Evolutionary conservation across 1,284 basidiomycete genomes (phyloP), one percentile per base, ranked within the genome.

Genomic region (Ganoderma lingzhi): DNA sequence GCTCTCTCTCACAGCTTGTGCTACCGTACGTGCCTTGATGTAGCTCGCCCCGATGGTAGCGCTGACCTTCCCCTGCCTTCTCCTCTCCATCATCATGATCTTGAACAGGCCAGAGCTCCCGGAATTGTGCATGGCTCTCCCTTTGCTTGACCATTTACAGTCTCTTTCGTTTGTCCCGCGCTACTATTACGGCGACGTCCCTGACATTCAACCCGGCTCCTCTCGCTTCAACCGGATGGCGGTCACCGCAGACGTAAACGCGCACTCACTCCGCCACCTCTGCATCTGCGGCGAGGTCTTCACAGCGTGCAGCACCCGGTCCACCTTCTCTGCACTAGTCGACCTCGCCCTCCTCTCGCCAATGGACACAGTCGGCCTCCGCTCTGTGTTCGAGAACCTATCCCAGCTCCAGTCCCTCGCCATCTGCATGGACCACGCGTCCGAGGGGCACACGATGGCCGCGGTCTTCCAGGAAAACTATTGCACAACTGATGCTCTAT

Each of bases 391-490:
- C 45, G 62, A 63, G 19, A 32, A 37, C 14, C 48, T 45, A n/a
- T n/a, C 62, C 9, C 62, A 51, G 45, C 62, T 63, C 19, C 32
- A 44, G 6, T 63, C 62, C 10, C 32, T 63, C 32, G 14, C 45
- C 3, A 45, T 63, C 10, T 45, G 62, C 10, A 4, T 63, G 12
- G 62, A 39, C 4, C 30, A 45, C 3, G 45, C 6, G 2, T 15
- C 35, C 32, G 2, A 23, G 8, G 62, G 32, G 2, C 35, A 44
- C 8, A 19, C n/a, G 17, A 17, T 63, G 19, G 8, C 30, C 4
- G 44, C 35, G 2, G 17, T 53, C 32, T 51, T 63, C 19, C 35
- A 59, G 35, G 56, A 59, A 32, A 35, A 59, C n/a, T 17, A 23
- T 23, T 23, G 23, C 23, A 23, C 23, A 23, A 23, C 23, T 23